Base-by-base conservation (phyloP, 768 basidiomycete genomes). In the Boletus bicolor region DNA sequence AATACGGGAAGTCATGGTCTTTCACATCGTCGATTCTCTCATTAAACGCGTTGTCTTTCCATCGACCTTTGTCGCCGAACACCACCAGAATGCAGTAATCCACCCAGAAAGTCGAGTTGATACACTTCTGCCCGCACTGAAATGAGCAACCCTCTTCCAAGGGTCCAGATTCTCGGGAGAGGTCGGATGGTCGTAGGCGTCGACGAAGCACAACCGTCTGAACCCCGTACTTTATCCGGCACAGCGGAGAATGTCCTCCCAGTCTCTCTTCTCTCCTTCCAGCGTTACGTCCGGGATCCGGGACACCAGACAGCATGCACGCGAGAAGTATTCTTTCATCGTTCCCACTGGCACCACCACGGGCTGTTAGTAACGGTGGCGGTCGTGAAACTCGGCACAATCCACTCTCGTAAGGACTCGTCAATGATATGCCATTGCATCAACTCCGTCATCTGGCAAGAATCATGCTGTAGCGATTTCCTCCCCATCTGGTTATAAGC, bases 221-320 rank as follows among this genome's bases (percentile, higher is more conserved):
- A 17, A 72, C 48, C 2, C 72, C 75, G 44, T 73, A 76, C 11
- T 64, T 58, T 34, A 64, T 63, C 24, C 78, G 61, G 52, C 70
- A 7, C 76, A 66, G 1, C 30, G 7, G 4, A 72, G 59, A 15
- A 79, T 63, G 2, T 61, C 58, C 24, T 71, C 62, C 69, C 21
- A 24, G 57, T 79, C 78, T 1, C 52, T 46, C 46, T 64, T 69
- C 34, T 66, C 69, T 7, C 28, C 28, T 30, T 7, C 28, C 28
- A 30, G 28, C 28, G 28, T 30, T 30, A 30, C 28, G 28, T 30
- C 7, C 7, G 28, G 28, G 28, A 30, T 30, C 28, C 28, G 6
- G 7, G 7, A 30, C 28, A 7, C 7, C 28, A 30, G 7, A 7
- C 28, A 30, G 8, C 28, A 30, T 1, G 28, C 7, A 7, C 7